Conservation (phyloP, 176 grass and related monocot genomes). For the Carex cristatella region DNA sequence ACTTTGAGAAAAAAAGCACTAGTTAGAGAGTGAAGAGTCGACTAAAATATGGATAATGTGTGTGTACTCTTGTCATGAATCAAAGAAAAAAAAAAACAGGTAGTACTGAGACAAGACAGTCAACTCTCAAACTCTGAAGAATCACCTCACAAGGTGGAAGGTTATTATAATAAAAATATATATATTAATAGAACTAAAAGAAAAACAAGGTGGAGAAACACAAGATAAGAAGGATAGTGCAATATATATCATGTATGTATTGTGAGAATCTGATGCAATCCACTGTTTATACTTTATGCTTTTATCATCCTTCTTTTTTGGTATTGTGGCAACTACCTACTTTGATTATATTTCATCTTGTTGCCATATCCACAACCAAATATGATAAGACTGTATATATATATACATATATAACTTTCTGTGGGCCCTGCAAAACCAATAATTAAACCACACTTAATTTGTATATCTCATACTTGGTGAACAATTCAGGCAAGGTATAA, state of each 20-base stretch:
- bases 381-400: not conserved
- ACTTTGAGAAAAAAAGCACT: not conserved
- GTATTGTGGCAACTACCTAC: not conserved
- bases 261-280: slow-evolving; percentile 19
- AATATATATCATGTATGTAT: not conserved
- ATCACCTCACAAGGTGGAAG: slow-evolving; percentile 12
- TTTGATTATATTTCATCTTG: not conserved
- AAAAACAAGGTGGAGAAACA: not conserved
- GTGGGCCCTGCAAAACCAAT: not conserved
- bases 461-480: not conserved
- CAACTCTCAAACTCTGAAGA: not conserved
- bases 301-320: not conserved
- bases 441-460: not conserved
- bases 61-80: not conserved
- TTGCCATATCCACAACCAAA: not conserved
- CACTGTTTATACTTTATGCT: not conserved
- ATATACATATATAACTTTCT: not conserved
- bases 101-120: not conserved
- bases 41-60: not conserved
- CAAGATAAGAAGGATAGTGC: slow-evolving; percentile 2
- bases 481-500: not conserved
- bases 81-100: not conserved
- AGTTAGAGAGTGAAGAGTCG: not conserved
- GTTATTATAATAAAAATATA: not conserved
- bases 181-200: not conserved